Conservation (phyloP, 1,139 yeast genomes). For the Debaryomyces udenii region DNA sequence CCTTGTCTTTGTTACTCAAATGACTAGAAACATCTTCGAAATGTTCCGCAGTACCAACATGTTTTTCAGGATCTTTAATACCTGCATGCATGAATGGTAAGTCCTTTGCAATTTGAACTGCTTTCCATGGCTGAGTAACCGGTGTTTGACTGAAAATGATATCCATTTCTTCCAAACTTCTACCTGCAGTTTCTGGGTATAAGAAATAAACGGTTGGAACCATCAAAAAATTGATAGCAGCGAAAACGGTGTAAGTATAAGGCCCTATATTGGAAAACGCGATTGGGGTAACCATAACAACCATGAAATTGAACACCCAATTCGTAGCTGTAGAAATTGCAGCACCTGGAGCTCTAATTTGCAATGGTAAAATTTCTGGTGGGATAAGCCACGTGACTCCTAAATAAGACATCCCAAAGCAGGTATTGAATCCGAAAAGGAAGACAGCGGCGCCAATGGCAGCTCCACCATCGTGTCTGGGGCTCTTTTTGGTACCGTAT, state of each 20-base stretch:
- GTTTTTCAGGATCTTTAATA: constrained; percentile 3
- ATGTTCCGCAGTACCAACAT: constrained; percentile 18
- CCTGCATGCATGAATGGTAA: constrained; percentile 31
- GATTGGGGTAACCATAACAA: constrained; percentile 48
- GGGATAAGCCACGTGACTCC: constrained; percentile 61
- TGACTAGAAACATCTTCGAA: constrained; percentile 13
- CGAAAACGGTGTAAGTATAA: constrained; percentile 44
- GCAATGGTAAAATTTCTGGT: constrained; percentile 60
- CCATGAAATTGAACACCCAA: constrained; percentile 47
- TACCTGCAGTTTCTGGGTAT: constrained; percentile 51
- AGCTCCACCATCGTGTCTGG: constrained; percentile 19
- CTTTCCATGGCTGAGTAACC: constrained; percentile 39
- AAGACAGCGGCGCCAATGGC: constrained; percentile 42
- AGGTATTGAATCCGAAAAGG: constrained; percentile 42
- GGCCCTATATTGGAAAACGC: constrained; percentile 38
- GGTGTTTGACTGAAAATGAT: constrained; percentile 42
- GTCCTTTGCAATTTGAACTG: constrained; percentile 37
- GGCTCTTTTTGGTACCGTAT: constrained; percentile 6
- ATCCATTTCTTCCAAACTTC: constrained; percentile 49
- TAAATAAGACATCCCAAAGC: constrained; percentile 56
- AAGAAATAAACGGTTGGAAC: constrained; percentile 56
- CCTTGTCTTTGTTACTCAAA: background rate
- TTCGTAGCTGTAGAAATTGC: constrained; percentile 51
- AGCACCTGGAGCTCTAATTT: constrained; percentile 56
- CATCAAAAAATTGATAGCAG: constrained; percentile 42